phyloP scores from a whole-genome alignment of 2,329 filamentous ascomycete genomes.

The Fusarium cicatricum region DNA sequence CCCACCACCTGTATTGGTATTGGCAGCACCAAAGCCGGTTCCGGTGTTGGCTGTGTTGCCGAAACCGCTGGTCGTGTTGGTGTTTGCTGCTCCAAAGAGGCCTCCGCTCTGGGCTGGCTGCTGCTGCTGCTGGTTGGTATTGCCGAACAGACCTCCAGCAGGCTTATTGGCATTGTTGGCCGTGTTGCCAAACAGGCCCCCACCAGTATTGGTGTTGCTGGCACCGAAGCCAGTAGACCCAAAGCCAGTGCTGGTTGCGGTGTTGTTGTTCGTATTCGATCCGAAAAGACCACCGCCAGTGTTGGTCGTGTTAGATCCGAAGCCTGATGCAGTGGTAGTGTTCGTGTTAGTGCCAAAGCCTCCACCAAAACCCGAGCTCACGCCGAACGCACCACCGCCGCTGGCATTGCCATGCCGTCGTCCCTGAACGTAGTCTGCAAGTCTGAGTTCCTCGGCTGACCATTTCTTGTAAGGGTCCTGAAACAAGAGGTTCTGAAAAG shows the following conservation, averaged over 20 bases:
- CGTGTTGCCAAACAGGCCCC: constrained; percentile 44
- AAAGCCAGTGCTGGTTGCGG: constrained; percentile 28
- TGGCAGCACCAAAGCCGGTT: constrained; percentile 50
- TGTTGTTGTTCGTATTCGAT: constrained; percentile 43
- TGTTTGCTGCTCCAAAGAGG: constrained; percentile 41
- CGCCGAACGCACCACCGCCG: constrained; percentile 86
- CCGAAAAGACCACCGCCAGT: constrained; percentile 52
- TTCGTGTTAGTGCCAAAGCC: constrained; percentile 55
- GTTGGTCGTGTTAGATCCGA: constrained; percentile 53
- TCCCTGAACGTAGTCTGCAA: constrained; percentile 89
- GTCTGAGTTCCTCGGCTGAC: constrained; percentile 83
- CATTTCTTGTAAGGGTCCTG: constrained; percentile 86
- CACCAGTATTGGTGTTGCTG: constrained; percentile 43
- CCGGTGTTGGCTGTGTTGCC: constrained; percentile 42
- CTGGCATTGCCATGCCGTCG: constrained; percentile 83
- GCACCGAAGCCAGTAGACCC: constrained; percentile 54
- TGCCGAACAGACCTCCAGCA: constrained; percentile 51
- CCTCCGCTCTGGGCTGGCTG: constrained; percentile 29
- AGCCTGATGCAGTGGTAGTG: constrained; percentile 49
- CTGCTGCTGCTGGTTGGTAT: constrained; percentile 28
- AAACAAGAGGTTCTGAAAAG: constrained; percentile 83
- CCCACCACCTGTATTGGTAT: constrained; percentile 44
- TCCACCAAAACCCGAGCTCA: constrained; percentile 61
- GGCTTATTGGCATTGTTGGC: constrained; percentile 39
- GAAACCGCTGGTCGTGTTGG: constrained; percentile 29